Evolutionary conservation across 1,284 basidiomycete species (phyloP), one percentile per base, ranked within the genome.

Genomic region (Cryptococcus sp.): DNA sequence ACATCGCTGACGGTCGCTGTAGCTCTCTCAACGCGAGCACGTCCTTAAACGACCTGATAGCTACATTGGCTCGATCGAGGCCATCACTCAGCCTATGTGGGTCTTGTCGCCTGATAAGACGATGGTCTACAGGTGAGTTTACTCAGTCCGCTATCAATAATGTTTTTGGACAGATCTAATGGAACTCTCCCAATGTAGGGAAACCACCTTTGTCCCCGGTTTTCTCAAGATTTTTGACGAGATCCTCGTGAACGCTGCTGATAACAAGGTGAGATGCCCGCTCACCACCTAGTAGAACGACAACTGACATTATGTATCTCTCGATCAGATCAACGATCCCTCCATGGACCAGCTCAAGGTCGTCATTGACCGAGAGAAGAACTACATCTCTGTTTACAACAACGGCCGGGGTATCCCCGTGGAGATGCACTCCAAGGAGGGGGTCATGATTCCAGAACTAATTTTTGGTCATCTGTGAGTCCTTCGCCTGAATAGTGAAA

Each of bases 201-300:
- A 93, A 49, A 89, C 93, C 65, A 90, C 85, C 63, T 98, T 88
- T 72, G 94, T 98, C 2, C 96, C 96, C 0, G 96, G 95, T 62
- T 96, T 99, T 78, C 96, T 96, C 84, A 98, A 99, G 82, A 98
- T 98, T 72, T 88, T 98, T 46, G 96, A 99, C 71, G 96, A 99
- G 79, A 99, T 99, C 69, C 82, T 99, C 6, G 96, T 99, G 68
- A 99, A 99, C 74, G 96, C 96, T 18, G 96, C 96, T 7, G 96
- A 99, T 77, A 97, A 98, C 80, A 98, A 98, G 86, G 95, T 89
- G 62, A 37, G 74, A 47, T 7, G 8, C 5, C 15, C 16, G 21
- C 5, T 72, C 68, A 20, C 18, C 13, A 24, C 28, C 20, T 18
- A 20, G 45, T 50, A 15, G 39, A 52, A 46, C 35, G 53, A 37